Percentiles rank a stretch among this genome's conserved stretches.
These are phyloP conservation scores for Cercospora sp. DNA, from an alignment of 2,329 filamentous ascomycete species.

Conservation along the genomic window DNA sequence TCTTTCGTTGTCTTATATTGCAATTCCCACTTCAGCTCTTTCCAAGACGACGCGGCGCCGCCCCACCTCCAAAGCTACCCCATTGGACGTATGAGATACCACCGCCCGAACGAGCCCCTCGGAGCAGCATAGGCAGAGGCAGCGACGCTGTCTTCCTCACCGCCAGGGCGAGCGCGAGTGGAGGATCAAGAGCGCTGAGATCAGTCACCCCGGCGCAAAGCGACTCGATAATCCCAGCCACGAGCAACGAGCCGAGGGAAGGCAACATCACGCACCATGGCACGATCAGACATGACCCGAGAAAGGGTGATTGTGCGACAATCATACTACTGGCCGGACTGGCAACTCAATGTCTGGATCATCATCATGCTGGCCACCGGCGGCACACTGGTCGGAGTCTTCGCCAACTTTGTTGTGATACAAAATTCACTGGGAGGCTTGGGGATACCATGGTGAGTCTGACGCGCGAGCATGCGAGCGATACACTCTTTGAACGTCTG, in stretches of 20 bases:
- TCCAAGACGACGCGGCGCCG: background rate
- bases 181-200: background rate
- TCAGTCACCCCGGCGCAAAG: background rate
- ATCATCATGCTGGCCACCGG: constrained; percentile 62
- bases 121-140: background rate
- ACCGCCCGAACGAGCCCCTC: background rate
- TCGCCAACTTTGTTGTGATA: constrained; percentile 60
- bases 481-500: background rate
- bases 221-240: background rate
- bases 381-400: constrained; percentile 60
- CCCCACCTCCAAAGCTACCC: background rate
- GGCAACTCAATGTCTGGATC: constrained; percentile 66
- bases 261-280: constrained; percentile 28
- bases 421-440: constrained; percentile 56
- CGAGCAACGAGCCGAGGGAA: background rate
- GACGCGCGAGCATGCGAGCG: background rate
- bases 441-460: constrained; percentile 60
- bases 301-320: constrained; percentile 47
- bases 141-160: background rate
- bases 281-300: constrained; percentile 33
- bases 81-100: background rate
- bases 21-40: background rate
- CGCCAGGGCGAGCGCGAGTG: background rate
- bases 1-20: background rate
- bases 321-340: constrained; percentile 65